Evolutionary conservation across 805 yeast species (phyloP), one percentile per base, ranked within the genome.

Genomic region (Candida hungchunana): DNA sequence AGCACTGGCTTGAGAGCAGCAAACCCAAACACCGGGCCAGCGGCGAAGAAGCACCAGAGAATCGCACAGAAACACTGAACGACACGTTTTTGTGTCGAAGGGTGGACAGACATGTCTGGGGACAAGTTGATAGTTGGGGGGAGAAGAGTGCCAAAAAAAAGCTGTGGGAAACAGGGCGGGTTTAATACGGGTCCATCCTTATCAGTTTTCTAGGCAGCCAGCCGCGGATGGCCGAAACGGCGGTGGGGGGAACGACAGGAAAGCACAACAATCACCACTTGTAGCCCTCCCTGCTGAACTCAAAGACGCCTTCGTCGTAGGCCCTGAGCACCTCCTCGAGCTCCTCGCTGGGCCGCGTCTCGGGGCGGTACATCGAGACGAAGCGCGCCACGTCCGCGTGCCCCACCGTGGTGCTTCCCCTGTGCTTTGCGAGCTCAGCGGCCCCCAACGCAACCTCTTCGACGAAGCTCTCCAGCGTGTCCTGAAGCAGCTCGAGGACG

Each of bases 21-120:
- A 64, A 89, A 89, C 4, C 97, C 97, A 67, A 89, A 89, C 11
- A 89, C 79, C 1, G 94, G 87, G 6, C 97, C 97, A 0, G 96
- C 96, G 1, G 96, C 87, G 25, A 86, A 66, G 11, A 89, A 63
- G 62, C 97, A 90, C 96, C 96, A 89, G 0, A 69, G 37, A 13
- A 86, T 73, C 19, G 96, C 89, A 60, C 95, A 84, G 2, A 54
- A 16, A 29, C 40, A 36, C 35, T 44, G 48, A 29, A 43, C 8
- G 14, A 38, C 28, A n/a, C 40, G 24, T 3, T 31, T 37, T 13
- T 33, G 34, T 16, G 41, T 32, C 2, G 47, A 38, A 5, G 44
- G 41, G 3, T 14, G 35, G 5, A 7, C 8, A 3, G 28, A 5
- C 32, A 23, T 23, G 7, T 15, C 9, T 6, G 7, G 7, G 21